These are phyloP conservation scores for Sonneratia alba DNA, from an alignment of 345 rosid species.

Conservation along the genomic window DNA sequence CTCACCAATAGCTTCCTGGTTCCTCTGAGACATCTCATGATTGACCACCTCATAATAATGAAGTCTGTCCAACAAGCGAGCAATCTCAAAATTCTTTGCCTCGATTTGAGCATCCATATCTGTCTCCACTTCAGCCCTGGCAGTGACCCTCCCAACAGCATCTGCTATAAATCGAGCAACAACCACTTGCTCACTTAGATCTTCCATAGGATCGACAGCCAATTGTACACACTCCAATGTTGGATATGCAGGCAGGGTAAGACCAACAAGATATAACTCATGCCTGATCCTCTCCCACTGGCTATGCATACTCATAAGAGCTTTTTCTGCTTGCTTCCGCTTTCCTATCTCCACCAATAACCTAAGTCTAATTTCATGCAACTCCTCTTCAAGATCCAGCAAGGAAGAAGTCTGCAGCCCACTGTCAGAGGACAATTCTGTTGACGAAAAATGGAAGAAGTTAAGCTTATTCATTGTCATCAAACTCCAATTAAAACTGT, in stretches of 20 bases:
- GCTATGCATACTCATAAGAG: constrained; percentile 31
- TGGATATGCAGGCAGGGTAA: constrained; percentile 45
- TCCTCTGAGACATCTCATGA: constrained; percentile 78
- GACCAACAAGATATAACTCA: constrained; percentile 42
- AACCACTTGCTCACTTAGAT: constrained; percentile 42
- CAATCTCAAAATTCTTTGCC: constrained; percentile 75
- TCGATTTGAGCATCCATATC: constrained; percentile 56
- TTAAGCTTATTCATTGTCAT: neutral
- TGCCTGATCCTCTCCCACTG: constrained; percentile 61
- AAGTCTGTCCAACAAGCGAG: constrained; percentile 57
- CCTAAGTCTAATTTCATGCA: constrained; percentile 41
- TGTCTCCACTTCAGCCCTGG: constrained; percentile 62
- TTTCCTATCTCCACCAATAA: constrained; percentile 57
- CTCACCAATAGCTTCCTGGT: constrained; percentile 83
- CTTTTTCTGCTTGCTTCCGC: constrained; percentile 60
- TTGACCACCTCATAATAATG: constrained; percentile 74
- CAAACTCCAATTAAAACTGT: neutral
- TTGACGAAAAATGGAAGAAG: neutral
- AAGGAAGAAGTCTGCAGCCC: constrained; percentile 30
- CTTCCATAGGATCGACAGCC: constrained; percentile 35
- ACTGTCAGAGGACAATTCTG: constrained; percentile 57
- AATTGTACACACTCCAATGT: constrained; percentile 23
- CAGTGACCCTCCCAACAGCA: constrained; percentile 48
- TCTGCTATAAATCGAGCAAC: constrained; percentile 54
- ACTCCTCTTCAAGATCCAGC: constrained; percentile 35